Evolutionary conservation across 108 stramenopile genomes (phyloP).

Genomic region (Thalassiosira profunda): DNA sequence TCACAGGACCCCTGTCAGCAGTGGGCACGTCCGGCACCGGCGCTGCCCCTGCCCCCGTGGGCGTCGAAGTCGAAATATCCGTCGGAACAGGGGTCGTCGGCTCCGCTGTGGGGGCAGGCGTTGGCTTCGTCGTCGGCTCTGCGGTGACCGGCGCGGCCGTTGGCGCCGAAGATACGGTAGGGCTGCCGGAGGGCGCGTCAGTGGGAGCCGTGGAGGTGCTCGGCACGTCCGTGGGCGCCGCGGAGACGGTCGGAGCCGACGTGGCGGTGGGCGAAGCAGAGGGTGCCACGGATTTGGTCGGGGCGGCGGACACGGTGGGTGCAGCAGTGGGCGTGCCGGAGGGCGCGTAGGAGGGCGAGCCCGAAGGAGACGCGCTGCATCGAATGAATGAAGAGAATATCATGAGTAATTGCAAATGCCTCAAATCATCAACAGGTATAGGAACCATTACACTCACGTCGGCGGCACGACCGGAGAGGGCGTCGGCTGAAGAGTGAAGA

Average conservation of each 20-base stretch:
- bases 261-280: conserved; percentile 3
- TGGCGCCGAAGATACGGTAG: not conserved
- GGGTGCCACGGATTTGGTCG: conserved; percentile 11
- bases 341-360: not conserved
- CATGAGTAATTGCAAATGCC: not conserved
- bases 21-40: not conserved
- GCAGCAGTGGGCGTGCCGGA: not conserved
- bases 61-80: not conserved
- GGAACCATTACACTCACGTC: not conserved
- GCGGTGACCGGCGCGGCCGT: not conserved
- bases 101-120: not conserved
- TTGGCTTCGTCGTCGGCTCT: not conserved
- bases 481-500: not conserved
- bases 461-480: not conserved
- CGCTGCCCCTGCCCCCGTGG: not conserved
- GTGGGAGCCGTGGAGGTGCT: conserved; percentile 9
- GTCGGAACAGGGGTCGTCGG: no score
- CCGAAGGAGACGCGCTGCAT: conserved; percentile 8
- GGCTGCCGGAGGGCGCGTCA: not conserved
- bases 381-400: not conserved
- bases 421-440: not conserved
- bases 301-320: conserved; percentile 2
- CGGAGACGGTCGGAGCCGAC: not conserved
- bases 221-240: conserved; percentile 2
- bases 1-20: no score